Conservation (phyloP, 352 stramenopile genomes). For the Elongisporangium senticosum region DNA sequence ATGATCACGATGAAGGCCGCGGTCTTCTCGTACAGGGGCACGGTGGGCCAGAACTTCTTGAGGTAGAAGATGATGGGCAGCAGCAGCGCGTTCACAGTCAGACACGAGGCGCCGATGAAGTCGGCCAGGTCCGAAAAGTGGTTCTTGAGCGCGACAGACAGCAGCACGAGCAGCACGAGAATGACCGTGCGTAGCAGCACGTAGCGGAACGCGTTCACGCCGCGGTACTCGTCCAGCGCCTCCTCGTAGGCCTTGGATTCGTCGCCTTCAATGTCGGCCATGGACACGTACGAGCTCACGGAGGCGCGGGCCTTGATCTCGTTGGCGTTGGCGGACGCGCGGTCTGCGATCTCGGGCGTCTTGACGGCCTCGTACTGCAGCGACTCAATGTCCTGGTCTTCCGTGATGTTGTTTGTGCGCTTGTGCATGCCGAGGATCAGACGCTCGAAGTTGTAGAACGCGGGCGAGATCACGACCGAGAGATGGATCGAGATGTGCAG, state of each 20-base stretch:
- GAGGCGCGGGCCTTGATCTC: background rate
- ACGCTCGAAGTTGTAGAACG: conserved; percentile 20
- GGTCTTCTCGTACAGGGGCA: conserved; percentile 37
- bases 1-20: conserved; percentile 31
- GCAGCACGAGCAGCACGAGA: conserved; percentile 25
- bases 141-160: conserved; percentile 31
- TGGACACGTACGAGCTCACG: conserved; percentile 10
- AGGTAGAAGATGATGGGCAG: conserved; percentile 54
- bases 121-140: conserved; percentile 50
- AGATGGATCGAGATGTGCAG: conserved; percentile 25
- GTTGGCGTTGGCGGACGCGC: background rate
- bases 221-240: conserved; percentile 13
- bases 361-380: conserved; percentile 4
- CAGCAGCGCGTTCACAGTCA: conserved; percentile 46
- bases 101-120: conserved; percentile 42
- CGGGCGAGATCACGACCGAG: conserved; percentile 13
- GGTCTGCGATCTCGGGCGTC: conserved; percentile 1
- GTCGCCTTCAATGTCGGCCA: conserved; percentile 11
- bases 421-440: conserved; percentile 19
- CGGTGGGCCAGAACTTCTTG: conserved; percentile 31
- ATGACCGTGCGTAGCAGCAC: conserved; percentile 17
- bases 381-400: conserved; percentile 1
- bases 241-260: conserved; percentile 11
- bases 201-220: conserved; percentile 13
- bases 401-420: background rate